Evolutionary conservation across 768 basidiomycete genomes (phyloP).

Genomic region (Tulasnella sp.): DNA sequence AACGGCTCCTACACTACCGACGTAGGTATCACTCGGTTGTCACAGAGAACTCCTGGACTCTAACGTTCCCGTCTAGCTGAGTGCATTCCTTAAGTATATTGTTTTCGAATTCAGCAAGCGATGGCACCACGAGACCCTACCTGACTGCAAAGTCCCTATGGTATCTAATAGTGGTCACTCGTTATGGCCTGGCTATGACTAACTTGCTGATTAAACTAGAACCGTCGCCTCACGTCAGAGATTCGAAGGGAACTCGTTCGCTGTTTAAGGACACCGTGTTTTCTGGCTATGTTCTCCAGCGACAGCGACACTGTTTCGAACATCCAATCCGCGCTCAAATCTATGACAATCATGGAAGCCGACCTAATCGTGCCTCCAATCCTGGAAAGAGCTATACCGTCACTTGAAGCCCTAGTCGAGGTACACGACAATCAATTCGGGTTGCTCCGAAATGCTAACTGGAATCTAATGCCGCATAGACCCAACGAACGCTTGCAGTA

Average conservation of each 20-base stretch:
- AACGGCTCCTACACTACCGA: constrained; percentile 79
- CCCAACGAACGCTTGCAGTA: constrained; percentile 88
- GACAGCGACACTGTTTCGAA: constrained; percentile 72
- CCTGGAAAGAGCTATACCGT: constrained; percentile 85
- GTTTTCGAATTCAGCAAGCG: constrained; percentile 75
- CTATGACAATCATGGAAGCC: constrained; percentile 76
- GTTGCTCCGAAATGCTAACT: neutral
- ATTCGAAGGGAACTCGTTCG: constrained; percentile 81
- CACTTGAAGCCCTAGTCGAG: constrained; percentile 84
- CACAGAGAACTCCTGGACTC: neutral
- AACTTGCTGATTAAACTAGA: neutral
- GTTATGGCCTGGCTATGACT: neutral
- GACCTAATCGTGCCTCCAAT: constrained; percentile 85
- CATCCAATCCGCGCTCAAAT: constrained; percentile 73
- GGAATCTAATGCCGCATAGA: constrained; percentile 38
- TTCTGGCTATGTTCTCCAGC: constrained; percentile 88
- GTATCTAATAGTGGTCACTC: constrained; percentile 51
- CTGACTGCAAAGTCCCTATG: constrained; percentile 71
- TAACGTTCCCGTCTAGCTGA: constrained; percentile 43
- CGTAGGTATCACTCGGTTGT: constrained; percentile 38
- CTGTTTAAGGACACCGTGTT: constrained; percentile 75
- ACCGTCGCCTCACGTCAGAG: constrained; percentile 67
- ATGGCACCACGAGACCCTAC: constrained; percentile 69
- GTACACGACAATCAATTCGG: constrained; percentile 36
- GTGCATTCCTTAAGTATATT: constrained; percentile 67